phyloP scores from a whole-genome alignment of 768 basidiomycete species.

The Tricholoma sp. region DNA sequence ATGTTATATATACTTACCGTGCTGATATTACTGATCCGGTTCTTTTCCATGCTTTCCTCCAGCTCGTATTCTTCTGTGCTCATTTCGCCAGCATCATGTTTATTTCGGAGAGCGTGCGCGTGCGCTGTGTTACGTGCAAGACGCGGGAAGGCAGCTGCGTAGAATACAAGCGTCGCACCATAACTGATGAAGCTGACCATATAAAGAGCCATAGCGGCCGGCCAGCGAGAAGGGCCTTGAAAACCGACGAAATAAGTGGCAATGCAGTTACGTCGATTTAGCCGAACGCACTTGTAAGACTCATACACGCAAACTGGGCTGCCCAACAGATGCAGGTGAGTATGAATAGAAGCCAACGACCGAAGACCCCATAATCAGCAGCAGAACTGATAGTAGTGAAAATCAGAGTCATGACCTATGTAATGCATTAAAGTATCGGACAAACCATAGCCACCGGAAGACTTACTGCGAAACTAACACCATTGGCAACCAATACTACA shows the following conservation, averaged over 20 bases:
- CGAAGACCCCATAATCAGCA: constrained; percentile 72
- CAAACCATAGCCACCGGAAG: neutral
- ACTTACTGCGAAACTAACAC: constrained; percentile 16
- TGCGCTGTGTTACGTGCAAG: constrained; percentile 74
- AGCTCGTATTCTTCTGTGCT: constrained; percentile 57
- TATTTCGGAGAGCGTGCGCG: constrained; percentile 48
- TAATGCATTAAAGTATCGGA: neutral
- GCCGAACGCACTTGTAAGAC: neutral
- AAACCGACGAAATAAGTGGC: neutral
- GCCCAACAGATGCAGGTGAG: constrained; percentile 77
- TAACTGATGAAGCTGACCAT: constrained; percentile 78
- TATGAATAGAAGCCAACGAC: constrained; percentile 71
- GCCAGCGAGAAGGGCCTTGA: constrained; percentile 66
- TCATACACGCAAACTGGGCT: constrained; percentile 70
- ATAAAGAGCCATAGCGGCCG: constrained; percentile 70
- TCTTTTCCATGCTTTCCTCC: constrained; percentile 81
- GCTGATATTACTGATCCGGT: constrained; percentile 79
- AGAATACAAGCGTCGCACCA: constrained; percentile 80
- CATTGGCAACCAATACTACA: constrained; percentile 1
- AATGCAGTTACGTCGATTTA: neutral
- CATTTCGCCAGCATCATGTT: constrained; percentile 57
- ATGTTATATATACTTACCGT: constrained; percentile 43
- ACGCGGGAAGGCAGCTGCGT: constrained; percentile 72
- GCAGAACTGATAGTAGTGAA: constrained; percentile 78
- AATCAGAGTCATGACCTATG: constrained; percentile 69